phyloP scores from a whole-genome alignment of 257 asterid species.

The Plantago major region DNA sequence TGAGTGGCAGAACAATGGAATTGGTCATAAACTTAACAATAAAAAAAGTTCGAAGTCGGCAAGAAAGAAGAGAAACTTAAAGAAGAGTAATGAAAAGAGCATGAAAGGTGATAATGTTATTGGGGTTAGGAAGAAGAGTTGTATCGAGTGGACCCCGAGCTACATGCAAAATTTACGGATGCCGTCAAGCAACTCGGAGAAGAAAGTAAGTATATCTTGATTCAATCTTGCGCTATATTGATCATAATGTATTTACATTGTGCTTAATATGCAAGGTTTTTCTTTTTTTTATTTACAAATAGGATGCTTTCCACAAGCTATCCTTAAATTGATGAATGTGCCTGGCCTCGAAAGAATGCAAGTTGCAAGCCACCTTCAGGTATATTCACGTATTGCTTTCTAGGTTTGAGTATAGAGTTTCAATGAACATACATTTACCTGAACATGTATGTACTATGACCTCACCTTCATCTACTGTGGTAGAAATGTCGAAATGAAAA shows the following conservation, averaged over 20 bases:
- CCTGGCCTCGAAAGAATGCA: constrained; percentile 38
- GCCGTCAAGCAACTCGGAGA: constrained; percentile 27
- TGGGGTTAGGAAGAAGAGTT: constrained; percentile 8
- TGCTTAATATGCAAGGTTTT: neutral
- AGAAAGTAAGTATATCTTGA: constrained; percentile 22
- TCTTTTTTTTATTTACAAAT: neutral
- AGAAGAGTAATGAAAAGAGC: neutral
- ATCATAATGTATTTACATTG: neutral
- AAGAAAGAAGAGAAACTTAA: neutral
- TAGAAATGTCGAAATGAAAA: constrained; percentile 28
- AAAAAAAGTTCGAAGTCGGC: neutral
- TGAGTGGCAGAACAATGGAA: neutral
- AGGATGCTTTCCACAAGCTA: constrained; percentile 33
- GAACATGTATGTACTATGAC: neutral
- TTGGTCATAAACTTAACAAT: neutral
- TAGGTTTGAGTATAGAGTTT: neutral
- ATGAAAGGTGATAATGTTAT: neutral
- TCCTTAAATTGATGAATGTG: constrained; percentile 31
- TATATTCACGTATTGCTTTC: neutral
- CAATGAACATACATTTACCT: too few relatives aligned
- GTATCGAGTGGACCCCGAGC: constrained; percentile 36
- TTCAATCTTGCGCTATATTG: too few relatives aligned
- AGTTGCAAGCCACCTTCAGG: constrained; percentile 42
- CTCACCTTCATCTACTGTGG: neutral
- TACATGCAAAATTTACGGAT: constrained; percentile 25